Percentiles rank a stretch among this genome's conserved stretches.
These are phyloP conservation scores for Aspergillus flavus DNA, from an alignment of 2,329 filamentous ascomycete genomes.

Conservation along the genomic window DNA sequence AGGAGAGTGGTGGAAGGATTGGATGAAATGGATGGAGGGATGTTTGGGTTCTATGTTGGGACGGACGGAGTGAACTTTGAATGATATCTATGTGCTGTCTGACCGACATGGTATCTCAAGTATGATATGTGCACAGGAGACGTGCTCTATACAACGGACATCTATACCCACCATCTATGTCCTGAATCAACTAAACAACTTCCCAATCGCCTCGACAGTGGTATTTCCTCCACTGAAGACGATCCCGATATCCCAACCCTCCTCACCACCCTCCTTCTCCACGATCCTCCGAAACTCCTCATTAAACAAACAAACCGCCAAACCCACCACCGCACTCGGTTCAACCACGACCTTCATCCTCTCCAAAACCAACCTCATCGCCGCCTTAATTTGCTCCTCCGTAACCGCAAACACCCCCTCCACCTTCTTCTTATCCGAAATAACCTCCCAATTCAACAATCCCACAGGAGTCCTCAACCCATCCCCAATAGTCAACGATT, in stretches of 20 bases:
- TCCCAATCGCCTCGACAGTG: slow-evolving; percentile 61
- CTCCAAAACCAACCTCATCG: slow-evolving; percentile 79
- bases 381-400: slow-evolving; percentile 78
- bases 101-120: neutral
- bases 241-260: slow-evolving; percentile 72
- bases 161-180: neutral
- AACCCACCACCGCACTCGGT: slow-evolving; percentile 79
- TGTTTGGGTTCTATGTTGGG: slow-evolving; percentile 34
- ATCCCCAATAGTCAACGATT: slow-evolving; percentile 81
- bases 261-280: slow-evolving; percentile 60
- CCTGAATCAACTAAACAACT: slow-evolving; percentile 48
- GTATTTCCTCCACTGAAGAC: slow-evolving; percentile 68
- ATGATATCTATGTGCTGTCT: slow-evolving; percentile 5
- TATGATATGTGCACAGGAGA: neutral
- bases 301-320: slow-evolving; percentile 82
- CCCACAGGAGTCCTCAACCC: slow-evolving; percentile 85
- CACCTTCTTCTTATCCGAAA: slow-evolving; percentile 72
- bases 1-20: slow-evolving; percentile 31
- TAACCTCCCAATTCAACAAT: slow-evolving; percentile 72
- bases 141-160: neutral
- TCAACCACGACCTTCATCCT: slow-evolving; percentile 89
- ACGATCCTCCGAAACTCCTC: slow-evolving; percentile 77
- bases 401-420: slow-evolving; percentile 70
- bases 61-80: slow-evolving; percentile 27
- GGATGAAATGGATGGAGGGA: slow-evolving; percentile 30